A percentile compares a stretch with the other conserved stretches of the same genome.
phyloP scores from a whole-genome alignment of 352 stramenopile species.

The Phytopythium cucurbitacearum region DNA sequence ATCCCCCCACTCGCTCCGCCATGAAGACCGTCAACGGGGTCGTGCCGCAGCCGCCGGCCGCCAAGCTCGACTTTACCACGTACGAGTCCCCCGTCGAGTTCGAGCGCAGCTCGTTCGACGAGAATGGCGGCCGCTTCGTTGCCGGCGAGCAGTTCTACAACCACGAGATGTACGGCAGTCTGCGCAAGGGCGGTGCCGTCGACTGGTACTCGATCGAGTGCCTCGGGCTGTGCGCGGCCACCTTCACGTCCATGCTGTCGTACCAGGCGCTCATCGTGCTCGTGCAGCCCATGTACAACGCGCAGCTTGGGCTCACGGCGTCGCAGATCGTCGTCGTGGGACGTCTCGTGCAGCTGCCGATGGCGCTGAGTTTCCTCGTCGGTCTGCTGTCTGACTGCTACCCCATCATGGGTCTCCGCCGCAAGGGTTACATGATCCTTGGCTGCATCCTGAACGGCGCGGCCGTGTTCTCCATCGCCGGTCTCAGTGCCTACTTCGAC shows the following conservation, averaged over 20 bases:
- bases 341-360: constrained; percentile 78
- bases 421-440: constrained; percentile 90
- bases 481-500: constrained; percentile 46
- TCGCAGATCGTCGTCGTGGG: constrained; percentile 38
- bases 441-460: constrained; percentile 64
- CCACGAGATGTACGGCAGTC: constrained; percentile 61
- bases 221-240: constrained; percentile 54
- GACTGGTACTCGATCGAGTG: constrained; percentile 56
- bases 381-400: constrained; percentile 88
- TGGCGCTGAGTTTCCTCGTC: constrained; percentile 87
- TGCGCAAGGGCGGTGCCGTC: constrained; percentile 56
- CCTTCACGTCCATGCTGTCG: constrained; percentile 66
- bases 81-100: constrained; percentile 37
- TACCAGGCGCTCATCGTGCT: constrained; percentile 52
- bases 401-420: constrained; percentile 85
- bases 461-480: constrained; percentile 52
- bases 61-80: constrained; percentile 27
- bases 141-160: constrained; percentile 73
- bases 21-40: constrained; percentile 27
- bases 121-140: constrained; percentile 42
- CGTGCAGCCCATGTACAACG: constrained; percentile 51
- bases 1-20: neutral
- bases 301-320: constrained; percentile 38
- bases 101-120: constrained; percentile 29
- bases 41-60: constrained; percentile 21